Conservation (phyloP, 192 early-diverging fungal genomes). For the Coemansia javaensis region DNA sequence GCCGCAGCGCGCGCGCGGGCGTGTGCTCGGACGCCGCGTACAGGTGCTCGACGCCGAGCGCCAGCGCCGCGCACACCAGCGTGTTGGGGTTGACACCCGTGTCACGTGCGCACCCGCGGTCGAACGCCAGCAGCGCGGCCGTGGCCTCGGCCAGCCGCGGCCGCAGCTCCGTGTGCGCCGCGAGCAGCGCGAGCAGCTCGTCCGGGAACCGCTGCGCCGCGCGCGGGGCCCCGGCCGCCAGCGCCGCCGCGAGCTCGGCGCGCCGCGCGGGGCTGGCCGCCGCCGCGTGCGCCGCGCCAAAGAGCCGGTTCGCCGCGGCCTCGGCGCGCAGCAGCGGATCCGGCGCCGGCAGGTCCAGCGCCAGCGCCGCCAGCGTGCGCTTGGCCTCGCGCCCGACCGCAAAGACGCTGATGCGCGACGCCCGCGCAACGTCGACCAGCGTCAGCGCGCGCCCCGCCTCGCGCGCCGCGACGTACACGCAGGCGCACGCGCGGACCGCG, state of each 20-base stretch:
- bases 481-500: conserved; percentile 4
- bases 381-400: conserved; percentile 13
- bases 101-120: conserved; percentile 4
- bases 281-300: conserved; percentile 6
- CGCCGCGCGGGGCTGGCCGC: background rate
- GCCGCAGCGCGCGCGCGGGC: background rate
- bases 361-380: conserved; percentile 1
- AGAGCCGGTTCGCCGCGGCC: conserved; percentile 15
- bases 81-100: conserved; percentile 16
- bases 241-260: background rate
- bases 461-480: conserved; percentile 27
- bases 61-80: conserved; percentile 12
- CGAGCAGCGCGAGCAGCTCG: conserved; percentile 9
- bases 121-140: conserved; percentile 9
- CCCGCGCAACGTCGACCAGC: conserved; percentile 13
- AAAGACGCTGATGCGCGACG: conserved; percentile 11
- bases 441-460: conserved; percentile 7
- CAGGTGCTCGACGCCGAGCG: conserved; percentile 17
- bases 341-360: background rate
- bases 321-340: conserved; percentile 25
- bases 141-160: conserved; percentile 5
- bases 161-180: background rate
- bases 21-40: background rate
- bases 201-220: background rate
- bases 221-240: background rate